A percentile compares a stretch with the other conserved stretches of the same genome.
phyloP scores from a whole-genome alignment of 176 grass and related monocot species.

The Zizania latifolia region DNA sequence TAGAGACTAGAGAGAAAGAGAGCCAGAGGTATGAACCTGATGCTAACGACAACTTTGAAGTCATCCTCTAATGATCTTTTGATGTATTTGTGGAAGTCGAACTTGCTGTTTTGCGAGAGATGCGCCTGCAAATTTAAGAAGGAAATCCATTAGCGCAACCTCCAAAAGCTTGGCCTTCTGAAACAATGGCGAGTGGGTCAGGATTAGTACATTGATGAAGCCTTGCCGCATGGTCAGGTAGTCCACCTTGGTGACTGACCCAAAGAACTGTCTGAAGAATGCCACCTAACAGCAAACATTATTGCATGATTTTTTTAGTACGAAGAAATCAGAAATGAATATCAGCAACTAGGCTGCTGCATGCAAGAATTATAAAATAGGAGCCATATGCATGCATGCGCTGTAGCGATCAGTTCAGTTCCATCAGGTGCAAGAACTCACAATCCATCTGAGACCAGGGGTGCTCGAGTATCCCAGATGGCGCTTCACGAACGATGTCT shows the following conservation, averaged over 20 bases:
- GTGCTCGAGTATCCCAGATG: conserved; percentile 51
- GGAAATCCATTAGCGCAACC: not conserved
- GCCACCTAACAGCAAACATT: conserved; percentile 42
- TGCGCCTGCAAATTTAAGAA: conserved; percentile 57
- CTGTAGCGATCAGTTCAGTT: too few species aligned
- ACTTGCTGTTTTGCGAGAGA: conserved; percentile 51
- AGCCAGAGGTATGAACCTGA: conserved; percentile 48
- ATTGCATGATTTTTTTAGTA: not conserved
- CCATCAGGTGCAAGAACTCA: not conserved
- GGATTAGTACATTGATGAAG: conserved; percentile 66
- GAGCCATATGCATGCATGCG: too few species aligned
- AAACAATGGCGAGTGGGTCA: not conserved
- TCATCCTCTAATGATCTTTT: conserved; percentile 88
- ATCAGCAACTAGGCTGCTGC: not conserved
- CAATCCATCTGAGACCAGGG: conserved; percentile 51
- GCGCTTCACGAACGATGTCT: conserved; percentile 70
- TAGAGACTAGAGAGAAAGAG: not conserved
- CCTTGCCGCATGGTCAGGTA: conserved; percentile 81
- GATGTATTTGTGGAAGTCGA: conserved; percentile 88
- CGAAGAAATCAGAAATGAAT: not conserved
- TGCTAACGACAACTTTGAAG: conserved; percentile 83
- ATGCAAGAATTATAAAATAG: too few species aligned
- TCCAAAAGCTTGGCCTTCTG: not conserved
- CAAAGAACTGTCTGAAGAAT: conserved; percentile 89
- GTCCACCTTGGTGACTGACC: conserved; percentile 74